Conservation (phyloP, 108 stramenopile species). For the Cyclotella baltica region DNA sequence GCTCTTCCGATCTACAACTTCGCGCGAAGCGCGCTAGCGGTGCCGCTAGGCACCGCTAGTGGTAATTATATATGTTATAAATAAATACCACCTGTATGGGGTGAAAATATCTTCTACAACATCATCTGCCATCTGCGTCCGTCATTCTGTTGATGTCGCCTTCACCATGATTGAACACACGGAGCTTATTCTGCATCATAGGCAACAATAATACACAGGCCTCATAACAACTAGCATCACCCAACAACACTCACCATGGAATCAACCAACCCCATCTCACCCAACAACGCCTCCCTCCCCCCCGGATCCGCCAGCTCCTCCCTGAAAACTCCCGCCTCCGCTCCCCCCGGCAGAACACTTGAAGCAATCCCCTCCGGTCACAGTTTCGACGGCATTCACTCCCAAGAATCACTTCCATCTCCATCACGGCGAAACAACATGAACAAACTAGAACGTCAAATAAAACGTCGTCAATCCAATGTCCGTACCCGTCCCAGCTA, state of each 20-base stretch:
- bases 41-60: no score
- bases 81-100: no score
- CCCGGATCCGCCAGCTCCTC: constrained; percentile 26
- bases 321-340: constrained; percentile 29
- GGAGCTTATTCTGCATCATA: no score
- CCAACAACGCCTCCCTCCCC: constrained; percentile 1
- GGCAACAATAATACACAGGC: no score
- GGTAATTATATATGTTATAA: no score
- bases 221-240: background rate
- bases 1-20: no score
- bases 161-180: no score
- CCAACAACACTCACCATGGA: no score
- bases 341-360: constrained; percentile 10
- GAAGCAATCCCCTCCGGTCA: background rate
- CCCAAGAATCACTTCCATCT: background rate
- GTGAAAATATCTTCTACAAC: no score
- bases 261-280: constrained; percentile 17
- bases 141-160: no score
- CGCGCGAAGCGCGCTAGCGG: no score
- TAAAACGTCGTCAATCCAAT: background rate
- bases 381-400: background rate
- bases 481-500: background rate
- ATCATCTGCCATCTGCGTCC: no score
- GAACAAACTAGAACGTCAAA: background rate
- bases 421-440: background rate